Percentiles rank a stretch among this genome's conserved stretches.
phyloP scores from a whole-genome alignment of 306 rosid species.

The Myrica gale region DNA sequence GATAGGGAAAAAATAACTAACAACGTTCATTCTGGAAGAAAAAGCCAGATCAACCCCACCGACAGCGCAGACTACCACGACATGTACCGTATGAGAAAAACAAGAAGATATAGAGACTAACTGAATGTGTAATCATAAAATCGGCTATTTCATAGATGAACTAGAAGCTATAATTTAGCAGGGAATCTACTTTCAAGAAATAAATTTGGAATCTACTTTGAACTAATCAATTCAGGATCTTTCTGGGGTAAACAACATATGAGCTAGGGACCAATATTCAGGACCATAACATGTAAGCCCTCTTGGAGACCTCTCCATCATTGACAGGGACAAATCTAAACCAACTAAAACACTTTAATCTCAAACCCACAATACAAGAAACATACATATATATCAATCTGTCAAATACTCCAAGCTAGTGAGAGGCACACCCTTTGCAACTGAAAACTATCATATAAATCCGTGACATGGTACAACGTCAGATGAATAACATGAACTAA shows the following conservation, averaged over 20 bases:
- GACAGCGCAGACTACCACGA: not conserved
- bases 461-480: slow-evolving; percentile 1
- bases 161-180: not conserved
- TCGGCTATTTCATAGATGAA: not conserved
- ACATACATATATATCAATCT: slow-evolving; percentile 3
- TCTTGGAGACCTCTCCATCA: slow-evolving; percentile 1
- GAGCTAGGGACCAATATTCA: not conserved
- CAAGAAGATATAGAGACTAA: too few species aligned
- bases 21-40: not conserved
- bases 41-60: slow-evolving; percentile 9
- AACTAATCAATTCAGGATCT: not conserved
- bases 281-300: not conserved
- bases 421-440: slow-evolving; percentile 9
- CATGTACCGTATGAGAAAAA: not conserved
- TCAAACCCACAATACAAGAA: not conserved
- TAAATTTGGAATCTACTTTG: not conserved
- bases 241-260: not conserved
- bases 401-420: slow-evolving; percentile 14
- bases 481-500: slow-evolving; percentile 17
- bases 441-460: slow-evolving; percentile 9
- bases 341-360: not conserved
- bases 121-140: too few species aligned
- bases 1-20: slow-evolving; percentile 4
- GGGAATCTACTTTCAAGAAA: not conserved
- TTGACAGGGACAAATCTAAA: not conserved